phyloP scores from a whole-genome alignment of 345 rosid genomes.

The Orychophragmus violaceus region DNA sequence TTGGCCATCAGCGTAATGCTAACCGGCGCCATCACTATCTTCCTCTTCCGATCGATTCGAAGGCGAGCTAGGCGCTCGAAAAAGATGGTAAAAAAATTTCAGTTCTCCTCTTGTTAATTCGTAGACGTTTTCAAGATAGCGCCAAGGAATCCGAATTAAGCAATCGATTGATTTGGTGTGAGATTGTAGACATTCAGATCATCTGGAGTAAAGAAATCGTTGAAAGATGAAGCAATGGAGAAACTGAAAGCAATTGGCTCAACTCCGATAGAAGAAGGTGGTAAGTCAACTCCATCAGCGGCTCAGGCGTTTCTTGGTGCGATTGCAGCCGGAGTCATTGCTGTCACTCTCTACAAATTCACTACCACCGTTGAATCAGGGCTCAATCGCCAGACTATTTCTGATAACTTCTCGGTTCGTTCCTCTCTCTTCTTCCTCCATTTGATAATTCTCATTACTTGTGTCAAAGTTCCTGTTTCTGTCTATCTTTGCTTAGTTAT shows the following conservation, averaged over 20 bases:
- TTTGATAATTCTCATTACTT: background rate
- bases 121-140: no score
- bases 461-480: background rate
- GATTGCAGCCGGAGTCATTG: constrained; percentile 65
- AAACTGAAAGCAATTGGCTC: constrained; percentile 59
- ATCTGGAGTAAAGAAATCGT: constrained; percentile 50
- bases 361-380: constrained; percentile 62
- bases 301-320: constrained; percentile 77
- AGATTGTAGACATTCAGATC: constrained; percentile 63
- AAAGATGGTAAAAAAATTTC: constrained; percentile 47
- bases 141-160: no score
- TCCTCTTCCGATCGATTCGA: constrained; percentile 79
- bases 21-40: constrained; percentile 72
- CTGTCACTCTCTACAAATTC: constrained; percentile 86
- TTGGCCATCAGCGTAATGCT: constrained; percentile 79
- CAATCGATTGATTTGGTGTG: no score
- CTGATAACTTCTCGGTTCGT: constrained; percentile 67
- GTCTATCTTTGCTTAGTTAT: background rate
- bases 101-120: background rate
- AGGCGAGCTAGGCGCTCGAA: constrained; percentile 79
- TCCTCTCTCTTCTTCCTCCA: background rate
- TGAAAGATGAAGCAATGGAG: constrained; percentile 76
- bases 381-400: constrained; percentile 69
- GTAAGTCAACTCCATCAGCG: constrained; percentile 57
- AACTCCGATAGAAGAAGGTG: background rate